Base-by-base conservation (phyloP, 2,329 filamentous ascomycete species). In the Botrytis aclada region DNA sequence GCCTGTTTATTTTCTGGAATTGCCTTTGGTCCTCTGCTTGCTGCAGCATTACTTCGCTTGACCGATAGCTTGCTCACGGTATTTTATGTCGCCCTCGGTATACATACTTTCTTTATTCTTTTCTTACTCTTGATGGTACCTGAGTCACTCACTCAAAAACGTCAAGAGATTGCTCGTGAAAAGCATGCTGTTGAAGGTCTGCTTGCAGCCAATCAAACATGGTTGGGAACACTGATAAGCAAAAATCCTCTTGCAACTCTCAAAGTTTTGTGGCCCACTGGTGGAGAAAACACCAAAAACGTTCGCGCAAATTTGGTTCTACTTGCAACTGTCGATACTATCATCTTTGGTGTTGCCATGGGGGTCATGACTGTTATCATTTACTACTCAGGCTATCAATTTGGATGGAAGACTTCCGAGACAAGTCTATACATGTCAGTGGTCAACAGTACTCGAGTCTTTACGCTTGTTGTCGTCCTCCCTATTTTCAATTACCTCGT, bases 1-100 rank as follows among this genome's bases (percentile, higher is more conserved):
- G 94, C 93, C 18, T 94, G 92, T 77, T 85, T 99, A 14, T 98
- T 97, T 81, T 87, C 88, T 2, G 96, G 96, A n/a, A 89, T 98
- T 63, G 95, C 96, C 0, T 83, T 95, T 45, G 96, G 96, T 0
- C 96, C 96, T 12, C 86, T 97, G 4, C 80, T 97, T 34, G 92
- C 94, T 0, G 95, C 92, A 3, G 91, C 93, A 77, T 85, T 98
- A 61, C 91, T 97, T 78, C 88, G 92, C 78, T 87, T 86, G 81
- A 95, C 93, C 0, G 92, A 93, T 12, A 89, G 88, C 61, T 85
- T 97, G 25, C 81, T 98, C 10, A 88, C 89, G n/a, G 88, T 97
- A 64, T 98, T 99, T 81, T 97, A 97, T 81, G 85, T 94, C 56
- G 90, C 92, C 0, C 82, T 97, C 20, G 89, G 83, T 4, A 92